Percentiles rank a stretch among this genome's conserved stretches.
Evolutionary conservation across 2,329 filamentous ascomycete species (phyloP).

Genomic region (Cladorrhinum sp.): DNA sequence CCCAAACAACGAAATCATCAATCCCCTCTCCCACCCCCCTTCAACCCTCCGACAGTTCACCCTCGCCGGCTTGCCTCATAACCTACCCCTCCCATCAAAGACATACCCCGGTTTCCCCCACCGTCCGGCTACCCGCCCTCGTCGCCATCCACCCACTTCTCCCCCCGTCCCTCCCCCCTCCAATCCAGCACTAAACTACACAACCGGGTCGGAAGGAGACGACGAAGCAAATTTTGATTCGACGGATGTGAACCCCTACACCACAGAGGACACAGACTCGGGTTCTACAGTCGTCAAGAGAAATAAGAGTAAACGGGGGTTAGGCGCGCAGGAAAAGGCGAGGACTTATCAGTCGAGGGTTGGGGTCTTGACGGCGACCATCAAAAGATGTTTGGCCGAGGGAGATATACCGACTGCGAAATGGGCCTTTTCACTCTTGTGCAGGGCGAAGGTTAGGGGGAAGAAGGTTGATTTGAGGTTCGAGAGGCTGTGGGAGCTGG

Average conservation of each 20-base stretch:
- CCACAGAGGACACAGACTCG: neutral
- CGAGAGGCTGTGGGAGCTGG: conserved; percentile 74
- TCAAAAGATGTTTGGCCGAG: conserved; percentile 69
- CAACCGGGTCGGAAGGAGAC: conserved; percentile 9
- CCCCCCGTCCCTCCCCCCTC: neutral
- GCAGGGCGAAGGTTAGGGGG: conserved; percentile 53
- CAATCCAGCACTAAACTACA: neutral
- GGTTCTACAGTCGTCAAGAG: neutral
- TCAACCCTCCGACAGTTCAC: conserved; percentile 51
- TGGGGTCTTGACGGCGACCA: conserved; percentile 62
- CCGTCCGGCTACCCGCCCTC: conserved; percentile 31
- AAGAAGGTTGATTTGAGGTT: conserved; percentile 64
- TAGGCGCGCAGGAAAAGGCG: conserved; percentile 10
- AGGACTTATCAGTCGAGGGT: conserved; percentile 50
- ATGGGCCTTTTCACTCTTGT: conserved; percentile 70
- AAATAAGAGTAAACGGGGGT: neutral
- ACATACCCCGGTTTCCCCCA: conserved; percentile 51
- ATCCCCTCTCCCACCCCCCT: conserved; percentile 55
- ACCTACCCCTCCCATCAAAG: conserved; percentile 41
- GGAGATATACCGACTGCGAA: conserved; percentile 70
- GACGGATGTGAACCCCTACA: neutral
- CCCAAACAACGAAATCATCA: conserved; percentile 36
- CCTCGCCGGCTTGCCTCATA: conserved; percentile 50
- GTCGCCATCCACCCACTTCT: neutral
- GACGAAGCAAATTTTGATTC: conserved; percentile 13